Conservation (phyloP, 2,329 filamentous ascomycete species). For the Chrysosporium keratinophilum region DNA sequence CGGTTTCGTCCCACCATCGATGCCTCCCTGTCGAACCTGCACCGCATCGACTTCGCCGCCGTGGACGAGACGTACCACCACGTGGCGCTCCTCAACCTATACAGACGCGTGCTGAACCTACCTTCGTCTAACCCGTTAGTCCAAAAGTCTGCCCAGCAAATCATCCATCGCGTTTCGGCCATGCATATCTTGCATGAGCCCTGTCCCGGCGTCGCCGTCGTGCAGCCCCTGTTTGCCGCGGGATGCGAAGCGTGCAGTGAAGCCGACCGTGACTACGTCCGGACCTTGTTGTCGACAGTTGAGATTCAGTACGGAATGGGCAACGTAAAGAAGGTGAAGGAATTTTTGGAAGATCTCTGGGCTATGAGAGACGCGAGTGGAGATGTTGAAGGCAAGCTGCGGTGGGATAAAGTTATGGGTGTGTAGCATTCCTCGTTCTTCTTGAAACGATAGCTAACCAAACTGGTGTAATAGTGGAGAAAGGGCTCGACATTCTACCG, state of each 20-base stretch:
- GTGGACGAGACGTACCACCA: conserved; percentile 18
- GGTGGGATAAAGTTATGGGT: conserved; percentile 20
- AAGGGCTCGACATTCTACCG: conserved; percentile 16
- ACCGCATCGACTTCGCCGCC: conserved; percentile 15
- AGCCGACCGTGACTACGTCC: conserved; percentile 44
- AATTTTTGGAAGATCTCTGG: conserved; percentile 54
- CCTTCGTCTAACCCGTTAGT: conserved; percentile 17
- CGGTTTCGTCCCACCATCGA: conserved; percentile 15
- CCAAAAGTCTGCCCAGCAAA: conserved; percentile 15
- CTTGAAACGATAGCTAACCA: not conserved
- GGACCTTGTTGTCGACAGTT: conserved; percentile 44
- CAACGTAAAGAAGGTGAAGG: conserved; percentile 53
- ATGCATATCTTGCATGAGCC: conserved; percentile 16
- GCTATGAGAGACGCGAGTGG: conserved; percentile 14
- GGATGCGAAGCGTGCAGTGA: conserved; percentile 47
- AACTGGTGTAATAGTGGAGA: conserved; percentile 13
- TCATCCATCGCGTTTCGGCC: conserved; percentile 14
- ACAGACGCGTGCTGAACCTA: conserved; percentile 14
- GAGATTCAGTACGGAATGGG: conserved; percentile 53
- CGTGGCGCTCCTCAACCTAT: conserved; percentile 17
- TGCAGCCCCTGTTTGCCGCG: conserved; percentile 56
- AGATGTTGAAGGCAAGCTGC: conserved; percentile 15
- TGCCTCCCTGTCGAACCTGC: conserved; percentile 12
- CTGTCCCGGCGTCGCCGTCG: conserved; percentile 51
- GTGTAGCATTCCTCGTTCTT: not conserved